Percentiles rank a stretch among this genome's conserved stretches.
Conservation (phyloP, 2,329 filamentous ascomycete species). For the Graphiopsis chlorocephala region DNA sequence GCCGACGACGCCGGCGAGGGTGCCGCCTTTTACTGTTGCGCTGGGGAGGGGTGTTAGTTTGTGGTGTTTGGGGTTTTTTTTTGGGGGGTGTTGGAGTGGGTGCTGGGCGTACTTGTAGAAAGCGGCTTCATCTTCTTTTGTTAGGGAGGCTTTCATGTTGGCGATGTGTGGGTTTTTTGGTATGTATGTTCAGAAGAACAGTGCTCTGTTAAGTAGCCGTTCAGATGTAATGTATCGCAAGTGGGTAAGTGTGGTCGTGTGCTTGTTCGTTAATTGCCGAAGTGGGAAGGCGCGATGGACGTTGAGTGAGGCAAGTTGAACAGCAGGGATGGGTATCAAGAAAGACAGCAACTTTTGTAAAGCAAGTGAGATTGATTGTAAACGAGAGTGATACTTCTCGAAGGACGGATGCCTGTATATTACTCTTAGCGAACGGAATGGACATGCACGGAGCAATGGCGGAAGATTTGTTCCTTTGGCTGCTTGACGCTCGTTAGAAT, state of each 20-base stretch:
- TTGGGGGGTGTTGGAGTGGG: background rate
- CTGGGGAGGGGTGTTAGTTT: slow-evolving; percentile 35
- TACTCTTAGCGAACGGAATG: background rate
- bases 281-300: background rate
- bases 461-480: slow-evolving; percentile 3
- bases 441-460: slow-evolving; percentile 14
- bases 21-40: slow-evolving; percentile 74
- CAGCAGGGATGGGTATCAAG: background rate
- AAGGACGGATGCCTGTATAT: background rate
- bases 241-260: background rate
- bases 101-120: slow-evolving; percentile 67
- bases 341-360: background rate
- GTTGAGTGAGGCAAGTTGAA: background rate
- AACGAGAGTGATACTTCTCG: background rate
- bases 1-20: slow-evolving; percentile 69
- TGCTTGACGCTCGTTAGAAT: background rate
- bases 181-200: background rate
- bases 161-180: slow-evolving; percentile 27
- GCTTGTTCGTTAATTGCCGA: background rate
- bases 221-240: background rate
- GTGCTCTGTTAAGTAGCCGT: background rate
- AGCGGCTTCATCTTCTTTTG: slow-evolving; percentile 83
- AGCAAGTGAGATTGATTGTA: background rate
- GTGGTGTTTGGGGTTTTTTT: background rate
- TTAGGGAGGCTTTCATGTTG: slow-evolving; percentile 82